Evolutionary conservation across 768 basidiomycete species (phyloP), one percentile per base, ranked within the genome.

Genomic region (Tephrocybe sp.): DNA sequence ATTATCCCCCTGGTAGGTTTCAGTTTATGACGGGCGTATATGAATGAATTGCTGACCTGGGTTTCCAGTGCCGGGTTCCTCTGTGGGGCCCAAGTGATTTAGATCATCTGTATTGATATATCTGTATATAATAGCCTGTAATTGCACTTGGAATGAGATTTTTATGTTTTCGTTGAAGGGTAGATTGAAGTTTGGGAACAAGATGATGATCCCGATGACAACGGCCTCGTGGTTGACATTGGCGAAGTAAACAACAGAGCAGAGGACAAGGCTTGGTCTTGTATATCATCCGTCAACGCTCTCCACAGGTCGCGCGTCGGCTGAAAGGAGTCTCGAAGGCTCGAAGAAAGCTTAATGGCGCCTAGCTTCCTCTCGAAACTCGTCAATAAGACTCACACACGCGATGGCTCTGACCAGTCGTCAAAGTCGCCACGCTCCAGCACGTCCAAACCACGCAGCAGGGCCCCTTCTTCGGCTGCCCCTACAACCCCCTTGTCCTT

Each of bases 1-100:
- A 80, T 56, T 66, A 69, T 41, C 78, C 77, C 10, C 70, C 76
- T 42, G 64, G 75, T 74, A 56, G 60, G 66, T 23, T 7, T 34
- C n/a, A 16, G n/a, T n/a, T n/a, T n/a, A n/a, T 18, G 18, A 2
- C 4, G 15, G 2, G 2, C 2, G 12, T 11, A 37, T 25, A 10
- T 21, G 27, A 12, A 34, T 42, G 40, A 16, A 22, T 37, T 23
- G 31, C 50, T 52, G 6, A 51, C 50, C 21, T 2, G 16, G 7
- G 15, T 27, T 10, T 19, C 16, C 45, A 55, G 56, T 57, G 19
- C 48, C 52, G 27, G 27, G 11, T 5, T 29, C 27, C 27, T 5
- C 27, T 29, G 27, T 29, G 27, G 27, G 27, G 27, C 11, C 6
- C 27, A 29, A 29, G 27, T 29, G 11, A 29, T 5, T 29, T 29